Conservation (phyloP, 2,329 filamentous ascomycete genomes). For the Rhynchosporium agropyri region DNA sequence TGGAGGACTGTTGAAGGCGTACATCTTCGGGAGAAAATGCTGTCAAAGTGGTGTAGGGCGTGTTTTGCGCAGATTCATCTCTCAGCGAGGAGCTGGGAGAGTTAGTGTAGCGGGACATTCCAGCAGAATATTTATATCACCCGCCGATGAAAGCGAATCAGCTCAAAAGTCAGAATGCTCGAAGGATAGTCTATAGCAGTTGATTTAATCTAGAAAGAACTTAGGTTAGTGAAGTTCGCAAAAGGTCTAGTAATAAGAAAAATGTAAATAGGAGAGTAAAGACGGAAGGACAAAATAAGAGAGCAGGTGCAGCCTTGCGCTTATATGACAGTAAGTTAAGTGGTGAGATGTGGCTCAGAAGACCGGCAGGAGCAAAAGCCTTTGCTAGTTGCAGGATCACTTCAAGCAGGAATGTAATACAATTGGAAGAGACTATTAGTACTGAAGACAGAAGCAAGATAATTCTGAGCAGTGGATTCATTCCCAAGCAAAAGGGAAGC, state of each 20-base stretch:
- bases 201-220: neutral
- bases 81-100: conserved; percentile 50
- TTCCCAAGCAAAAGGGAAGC: too few relatives aligned
- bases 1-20: conserved; percentile 15
- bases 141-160: neutral
- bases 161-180: neutral
- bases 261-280: neutral
- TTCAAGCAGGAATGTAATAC: neutral
- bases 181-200: neutral
- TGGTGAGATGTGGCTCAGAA: neutral
- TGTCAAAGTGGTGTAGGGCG: conserved; percentile 66
- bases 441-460: too few relatives aligned
- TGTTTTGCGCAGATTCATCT: conserved; percentile 61
- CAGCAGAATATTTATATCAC: neutral
- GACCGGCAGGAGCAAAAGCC: neutral
- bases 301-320: neutral
- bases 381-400: neutral
- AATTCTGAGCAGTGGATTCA: too few relatives aligned
- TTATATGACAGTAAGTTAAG: neutral
- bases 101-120: conserved; percentile 22
- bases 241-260: neutral
- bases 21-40: conserved; percentile 64
- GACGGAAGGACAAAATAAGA: neutral
- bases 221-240: neutral
- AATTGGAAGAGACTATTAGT: too few relatives aligned